Conservation (phyloP, 1,284 basidiomycete genomes). For the Pyrrhoderma lamaoense region DNA sequence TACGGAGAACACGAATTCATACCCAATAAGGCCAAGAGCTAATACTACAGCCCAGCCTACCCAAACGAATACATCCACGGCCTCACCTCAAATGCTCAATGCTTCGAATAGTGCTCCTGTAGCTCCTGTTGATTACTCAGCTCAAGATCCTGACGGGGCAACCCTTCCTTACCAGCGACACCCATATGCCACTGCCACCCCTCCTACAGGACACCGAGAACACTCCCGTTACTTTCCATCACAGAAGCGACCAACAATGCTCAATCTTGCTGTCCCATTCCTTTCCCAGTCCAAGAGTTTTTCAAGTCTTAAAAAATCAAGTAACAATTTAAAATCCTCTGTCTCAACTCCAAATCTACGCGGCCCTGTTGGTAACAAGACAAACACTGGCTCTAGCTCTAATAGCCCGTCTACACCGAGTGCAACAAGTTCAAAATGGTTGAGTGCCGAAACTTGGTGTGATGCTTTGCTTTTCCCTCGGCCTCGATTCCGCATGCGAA, state of each 20-base stretch:
- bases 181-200: constrained; percentile 44
- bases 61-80: neutral
- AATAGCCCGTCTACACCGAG: constrained; percentile 10
- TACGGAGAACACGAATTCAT: neutral
- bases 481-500: constrained; percentile 50
- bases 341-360: constrained; percentile 59
- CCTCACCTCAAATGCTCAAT: neutral
- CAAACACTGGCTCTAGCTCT: constrained; percentile 15
- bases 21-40: constrained; percentile 2
- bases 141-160: neutral
- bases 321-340: constrained; percentile 38
- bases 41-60: constrained; percentile 6
- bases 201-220: constrained; percentile 21
- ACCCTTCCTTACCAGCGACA: constrained; percentile 12
- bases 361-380: constrained; percentile 19
- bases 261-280: constrained; percentile 12
- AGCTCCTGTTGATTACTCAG: neutral
- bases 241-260: constrained; percentile 1
- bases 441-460: constrained; percentile 72
- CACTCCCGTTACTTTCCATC: constrained; percentile 14
- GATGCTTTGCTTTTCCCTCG: constrained; percentile 68
- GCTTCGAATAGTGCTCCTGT: neutral
- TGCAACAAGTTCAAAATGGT: constrained; percentile 38
- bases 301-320: constrained; percentile 11
- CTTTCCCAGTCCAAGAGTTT: constrained; percentile 22